Conservation (phyloP, 768 basidiomycete genomes). For the Tephrocybe sp. region DNA sequence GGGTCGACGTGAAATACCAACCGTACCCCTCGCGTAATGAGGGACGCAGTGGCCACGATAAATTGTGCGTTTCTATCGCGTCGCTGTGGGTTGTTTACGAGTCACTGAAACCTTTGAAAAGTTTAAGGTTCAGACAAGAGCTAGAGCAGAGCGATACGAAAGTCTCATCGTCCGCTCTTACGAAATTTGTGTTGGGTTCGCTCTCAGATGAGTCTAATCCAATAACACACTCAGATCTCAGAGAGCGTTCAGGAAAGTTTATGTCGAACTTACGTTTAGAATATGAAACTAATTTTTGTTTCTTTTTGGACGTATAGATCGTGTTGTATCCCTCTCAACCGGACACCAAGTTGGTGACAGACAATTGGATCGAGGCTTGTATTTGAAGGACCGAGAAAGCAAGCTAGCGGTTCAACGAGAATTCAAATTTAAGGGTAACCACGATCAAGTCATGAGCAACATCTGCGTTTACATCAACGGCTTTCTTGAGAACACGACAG, state of each 20-base stretch:
- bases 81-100: no score
- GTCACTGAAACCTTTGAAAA: conserved; percentile 10
- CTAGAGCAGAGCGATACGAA: conserved; percentile 14
- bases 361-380: conserved; percentile 32
- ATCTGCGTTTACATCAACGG: conserved; percentile 71
- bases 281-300: background rate
- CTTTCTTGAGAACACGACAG: conserved; percentile 69
- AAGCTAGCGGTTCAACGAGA: conserved; percentile 41
- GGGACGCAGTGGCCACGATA: conserved; percentile 3
- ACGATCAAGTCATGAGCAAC: conserved; percentile 36
- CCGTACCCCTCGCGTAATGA: conserved; percentile 14
- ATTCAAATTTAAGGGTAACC: conserved; percentile 20
- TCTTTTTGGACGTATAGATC: conserved; percentile 35
- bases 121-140: conserved; percentile 11
- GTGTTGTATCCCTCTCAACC: conserved; percentile 60
- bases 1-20: conserved; percentile 13
- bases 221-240: conserved; percentile 72
- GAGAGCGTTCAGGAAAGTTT: conserved; percentile 56
- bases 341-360: conserved; percentile 69
- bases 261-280: background rate
- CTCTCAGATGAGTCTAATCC: conserved; percentile 70
- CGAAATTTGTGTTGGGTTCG: conserved; percentile 59
- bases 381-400: conserved; percentile 40
- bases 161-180: conserved; percentile 46
- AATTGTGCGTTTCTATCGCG: conserved; percentile 10